These are phyloP conservation scores for Thermochaetoides thermophila DNA, from an alignment of 495 filamentous ascomycete species.

Conservation along the genomic window DNA sequence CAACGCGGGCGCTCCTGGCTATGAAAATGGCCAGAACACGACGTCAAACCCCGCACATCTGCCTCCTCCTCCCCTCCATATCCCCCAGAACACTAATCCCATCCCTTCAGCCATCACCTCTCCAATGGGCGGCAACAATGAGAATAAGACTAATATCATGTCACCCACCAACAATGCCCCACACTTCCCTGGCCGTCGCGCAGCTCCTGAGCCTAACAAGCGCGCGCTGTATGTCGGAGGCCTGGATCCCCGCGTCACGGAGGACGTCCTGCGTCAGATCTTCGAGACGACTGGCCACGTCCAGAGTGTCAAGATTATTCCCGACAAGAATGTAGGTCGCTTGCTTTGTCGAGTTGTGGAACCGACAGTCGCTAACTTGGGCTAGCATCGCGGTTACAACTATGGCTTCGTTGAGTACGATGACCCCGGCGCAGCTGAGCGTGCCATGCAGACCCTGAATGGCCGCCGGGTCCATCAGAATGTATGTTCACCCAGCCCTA, in stretches of 20 bases:
- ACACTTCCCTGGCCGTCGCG: constrained; percentile 77
- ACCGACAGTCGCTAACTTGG: constrained; percentile 1
- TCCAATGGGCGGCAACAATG: constrained; percentile 52
- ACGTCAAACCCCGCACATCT: constrained; percentile 67
- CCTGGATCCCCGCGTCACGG: constrained; percentile 86
- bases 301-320: constrained; percentile 97
- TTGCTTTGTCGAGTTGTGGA: background rate
- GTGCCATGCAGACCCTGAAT: constrained; percentile 94
- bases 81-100: constrained; percentile 91
- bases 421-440: constrained; percentile 87
- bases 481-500: constrained; percentile 36
- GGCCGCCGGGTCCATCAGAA: constrained; percentile 89
- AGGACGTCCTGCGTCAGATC: constrained; percentile 93
- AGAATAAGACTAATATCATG: constrained; percentile 53
- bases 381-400: constrained; percentile 85
- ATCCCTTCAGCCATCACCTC: constrained; percentile 89
- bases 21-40: constrained; percentile 51
- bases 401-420: constrained; percentile 99
- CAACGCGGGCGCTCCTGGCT: constrained; percentile 53
- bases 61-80: constrained; percentile 85
- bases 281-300: constrained; percentile 98
- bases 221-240: constrained; percentile 92
- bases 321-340: constrained; percentile 83
- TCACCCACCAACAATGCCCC: constrained; percentile 68
- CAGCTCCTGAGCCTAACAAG: constrained; percentile 97